A percentile compares a stretch with the other conserved stretches of the same genome.
Conservation (phyloP, 2,329 filamentous ascomycete species). For the Penicillium fuscoglaucum region DNA sequence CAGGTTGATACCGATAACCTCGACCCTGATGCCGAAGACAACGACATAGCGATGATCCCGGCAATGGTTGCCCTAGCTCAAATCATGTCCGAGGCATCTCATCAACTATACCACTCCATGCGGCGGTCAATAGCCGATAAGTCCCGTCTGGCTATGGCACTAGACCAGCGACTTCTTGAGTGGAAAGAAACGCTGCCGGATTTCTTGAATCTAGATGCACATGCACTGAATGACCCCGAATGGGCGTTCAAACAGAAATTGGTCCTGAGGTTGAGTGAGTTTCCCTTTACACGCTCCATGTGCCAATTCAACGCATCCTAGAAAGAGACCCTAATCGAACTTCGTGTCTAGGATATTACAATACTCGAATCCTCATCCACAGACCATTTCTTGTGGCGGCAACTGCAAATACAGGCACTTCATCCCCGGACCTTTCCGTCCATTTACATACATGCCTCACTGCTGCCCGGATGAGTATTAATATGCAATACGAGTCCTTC, state of each 20-base stretch:
- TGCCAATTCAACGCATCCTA: too few species aligned
- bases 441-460: constrained; percentile 29
- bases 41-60: constrained; percentile 28
- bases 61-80: constrained; percentile 29
- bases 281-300: too few species aligned
- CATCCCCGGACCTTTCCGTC: background rate
- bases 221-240: constrained; percentile 30
- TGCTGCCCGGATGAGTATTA: constrained; percentile 29
- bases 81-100: constrained; percentile 32
- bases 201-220: constrained; percentile 23
- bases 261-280: constrained; percentile 28
- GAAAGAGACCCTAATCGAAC: too few species aligned
- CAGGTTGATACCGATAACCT: background rate
- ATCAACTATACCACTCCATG: constrained; percentile 28
- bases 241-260: constrained; percentile 36
- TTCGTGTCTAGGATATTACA: constrained; percentile 27
- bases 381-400: constrained; percentile 30
- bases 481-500: constrained; percentile 33
- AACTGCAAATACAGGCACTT: constrained; percentile 11
- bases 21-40: constrained; percentile 24
- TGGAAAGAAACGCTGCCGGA: constrained; percentile 26
- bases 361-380: constrained; percentile 33
- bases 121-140: constrained; percentile 22
- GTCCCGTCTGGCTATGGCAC: constrained; percentile 23
- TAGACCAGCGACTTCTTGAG: constrained; percentile 20